Evolutionary conservation across 1,284 basidiomycete genomes (phyloP).

Genomic region (Golubevia pallescens): DNA sequence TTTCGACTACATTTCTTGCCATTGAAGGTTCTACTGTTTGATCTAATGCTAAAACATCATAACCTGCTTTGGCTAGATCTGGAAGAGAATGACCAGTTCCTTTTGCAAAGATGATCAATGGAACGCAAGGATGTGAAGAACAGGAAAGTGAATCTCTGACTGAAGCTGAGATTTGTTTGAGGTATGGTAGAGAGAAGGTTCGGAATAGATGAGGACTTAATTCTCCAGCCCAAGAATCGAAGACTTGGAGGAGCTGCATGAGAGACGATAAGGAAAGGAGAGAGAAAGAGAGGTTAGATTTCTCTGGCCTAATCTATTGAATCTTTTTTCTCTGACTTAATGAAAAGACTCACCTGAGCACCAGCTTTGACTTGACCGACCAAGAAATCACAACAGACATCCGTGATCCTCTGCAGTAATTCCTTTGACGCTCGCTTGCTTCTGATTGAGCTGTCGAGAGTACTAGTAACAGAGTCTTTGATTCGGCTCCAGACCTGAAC

Average conservation of each 20-base stretch:
- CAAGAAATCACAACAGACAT: conserved; percentile 57
- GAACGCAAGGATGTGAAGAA: conserved; percentile 40
- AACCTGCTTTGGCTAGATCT: conserved; percentile 56
- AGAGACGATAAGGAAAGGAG: not conserved
- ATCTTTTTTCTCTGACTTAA: no score
- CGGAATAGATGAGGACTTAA: conserved; percentile 61
- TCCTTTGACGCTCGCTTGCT: no score
- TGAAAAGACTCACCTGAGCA: conserved; percentile 39
- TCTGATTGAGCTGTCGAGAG: no score
- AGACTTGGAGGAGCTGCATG: conserved; percentile 55
- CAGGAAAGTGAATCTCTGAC: conserved; percentile 52
- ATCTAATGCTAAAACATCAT: conserved; percentile 61
- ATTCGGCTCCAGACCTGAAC: no score
- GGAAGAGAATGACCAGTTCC: conserved; percentile 58
- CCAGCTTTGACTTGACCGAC: conserved; percentile 60
- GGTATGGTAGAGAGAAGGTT: conserved; percentile 55
- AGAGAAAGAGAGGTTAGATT: not conserved
- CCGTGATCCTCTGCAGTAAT: conserved; percentile 52
- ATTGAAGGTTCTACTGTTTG: conserved; percentile 55
- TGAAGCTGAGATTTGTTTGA: conserved; percentile 47
- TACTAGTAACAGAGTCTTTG: no score
- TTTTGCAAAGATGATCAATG: conserved; percentile 60
- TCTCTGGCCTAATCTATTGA: no score
- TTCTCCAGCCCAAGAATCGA: conserved; percentile 64
- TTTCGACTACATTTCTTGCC: conserved; percentile 49